phyloP scores from a whole-genome alignment of 495 filamentous ascomycete genomes.

The Aspergillus egyptiacus region DNA sequence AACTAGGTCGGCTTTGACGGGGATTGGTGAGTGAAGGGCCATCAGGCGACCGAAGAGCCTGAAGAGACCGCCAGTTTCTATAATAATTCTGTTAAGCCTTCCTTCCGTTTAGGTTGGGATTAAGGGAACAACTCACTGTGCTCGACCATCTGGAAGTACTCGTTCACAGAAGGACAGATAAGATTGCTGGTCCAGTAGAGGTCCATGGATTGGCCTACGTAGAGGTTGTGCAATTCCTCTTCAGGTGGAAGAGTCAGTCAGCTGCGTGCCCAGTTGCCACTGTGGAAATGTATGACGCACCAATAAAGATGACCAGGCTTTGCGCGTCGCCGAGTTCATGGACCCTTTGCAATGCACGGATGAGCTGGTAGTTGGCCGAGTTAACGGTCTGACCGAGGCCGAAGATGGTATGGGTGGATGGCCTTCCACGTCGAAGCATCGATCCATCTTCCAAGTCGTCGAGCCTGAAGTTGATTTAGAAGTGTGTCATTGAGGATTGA shows the following conservation, averaged over 20 bases:
- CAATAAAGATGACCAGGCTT: not conserved
- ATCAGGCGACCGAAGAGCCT: slow-evolving; percentile 7
- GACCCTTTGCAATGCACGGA: slow-evolving; percentile 57
- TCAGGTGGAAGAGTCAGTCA: slow-evolving; percentile 1
- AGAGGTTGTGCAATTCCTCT: slow-evolving; percentile 19
- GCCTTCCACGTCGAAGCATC: slow-evolving; percentile 65
- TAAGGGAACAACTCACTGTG: slow-evolving; percentile 6
- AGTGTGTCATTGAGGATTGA: not conserved
- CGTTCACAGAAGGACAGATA: slow-evolving; percentile 18
- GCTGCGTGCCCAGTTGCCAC: slow-evolving; percentile 17
- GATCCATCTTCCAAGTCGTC: slow-evolving; percentile 56
- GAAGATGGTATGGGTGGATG: slow-evolving; percentile 80
- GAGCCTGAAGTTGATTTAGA: not conserved
- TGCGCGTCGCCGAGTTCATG: slow-evolving; percentile 15
- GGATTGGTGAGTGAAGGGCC: not conserved
- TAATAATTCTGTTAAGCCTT: not conserved
- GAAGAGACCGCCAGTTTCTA: slow-evolving; percentile 32
- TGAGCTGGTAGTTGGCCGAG: slow-evolving; percentile 83
- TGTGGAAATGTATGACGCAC: not conserved
- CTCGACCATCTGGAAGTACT: slow-evolving; percentile 29
- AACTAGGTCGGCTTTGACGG: not conserved
- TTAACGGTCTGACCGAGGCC: slow-evolving; percentile 86
- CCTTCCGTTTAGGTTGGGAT: too few relatives aligned
- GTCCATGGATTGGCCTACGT: slow-evolving; percentile 27
- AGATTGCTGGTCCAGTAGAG: slow-evolving; percentile 24